Evolutionary conservation across 208 protist species (phyloP).

Genomic region (Acanthamoeba lugdunensis): DNA sequence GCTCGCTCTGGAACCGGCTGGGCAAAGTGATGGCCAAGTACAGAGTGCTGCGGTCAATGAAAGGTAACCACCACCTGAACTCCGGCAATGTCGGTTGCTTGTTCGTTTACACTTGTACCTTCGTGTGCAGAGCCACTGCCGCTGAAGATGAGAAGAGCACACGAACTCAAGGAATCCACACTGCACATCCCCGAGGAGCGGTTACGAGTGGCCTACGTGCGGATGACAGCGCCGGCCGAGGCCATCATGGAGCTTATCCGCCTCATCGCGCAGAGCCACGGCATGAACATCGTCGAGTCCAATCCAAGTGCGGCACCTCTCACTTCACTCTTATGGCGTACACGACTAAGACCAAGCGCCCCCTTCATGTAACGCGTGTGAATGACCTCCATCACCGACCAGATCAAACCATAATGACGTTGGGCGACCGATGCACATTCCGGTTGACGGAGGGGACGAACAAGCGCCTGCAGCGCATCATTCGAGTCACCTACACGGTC

Average conservation of each 20-base stretch:
- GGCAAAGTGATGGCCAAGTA: conserved; percentile 22
- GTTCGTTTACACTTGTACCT: background rate
- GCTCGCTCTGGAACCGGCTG: background rate
- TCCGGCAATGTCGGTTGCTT: background rate
- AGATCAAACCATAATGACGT: background rate
- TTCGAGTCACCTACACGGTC: background rate
- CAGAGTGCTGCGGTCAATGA: background rate
- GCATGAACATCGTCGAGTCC: background rate
- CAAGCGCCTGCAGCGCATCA: conserved; percentile 3
- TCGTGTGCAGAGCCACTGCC: background rate
- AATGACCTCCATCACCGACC: background rate
- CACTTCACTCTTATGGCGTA: background rate
- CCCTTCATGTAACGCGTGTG: background rate
- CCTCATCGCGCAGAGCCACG: background rate
- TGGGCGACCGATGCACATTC: background rate
- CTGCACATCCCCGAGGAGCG: background rate
- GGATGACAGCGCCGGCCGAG: background rate
- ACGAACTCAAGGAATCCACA: background rate
- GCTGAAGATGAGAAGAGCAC: background rate
- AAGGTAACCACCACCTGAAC: background rate
- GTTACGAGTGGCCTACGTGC: background rate
- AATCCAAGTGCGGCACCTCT: background rate
- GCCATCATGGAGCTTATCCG: background rate
- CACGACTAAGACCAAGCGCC: background rate
- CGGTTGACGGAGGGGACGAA: background rate